Evolutionary conservation across 495 filamentous ascomycete genomes (phyloP).

Genomic region (Podospora pseudoanserina): DNA sequence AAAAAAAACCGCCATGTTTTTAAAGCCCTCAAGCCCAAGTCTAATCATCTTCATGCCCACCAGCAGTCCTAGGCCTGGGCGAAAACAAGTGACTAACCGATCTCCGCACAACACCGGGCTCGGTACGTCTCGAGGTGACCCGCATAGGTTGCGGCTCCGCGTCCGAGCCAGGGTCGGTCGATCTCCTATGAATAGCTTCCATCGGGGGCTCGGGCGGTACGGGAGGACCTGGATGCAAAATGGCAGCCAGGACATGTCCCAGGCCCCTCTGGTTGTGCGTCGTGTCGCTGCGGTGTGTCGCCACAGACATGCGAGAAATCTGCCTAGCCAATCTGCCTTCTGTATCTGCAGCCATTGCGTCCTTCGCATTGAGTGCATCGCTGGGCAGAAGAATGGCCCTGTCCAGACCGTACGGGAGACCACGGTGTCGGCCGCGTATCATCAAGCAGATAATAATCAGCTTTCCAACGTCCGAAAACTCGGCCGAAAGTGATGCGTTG

Average conservation of each 20-base stretch:
- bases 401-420: conserved; percentile 86
- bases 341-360: conserved; percentile 57
- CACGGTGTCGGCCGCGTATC: conserved; percentile 86
- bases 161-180: conserved; percentile 10
- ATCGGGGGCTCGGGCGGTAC: conserved; percentile 13
- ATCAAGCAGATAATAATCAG: conserved; percentile 92
- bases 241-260: conserved; percentile 27
- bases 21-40: conserved; percentile 1
- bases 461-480: conserved; percentile 80
- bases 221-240: conserved; percentile 40
- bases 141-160: conserved; percentile 16
- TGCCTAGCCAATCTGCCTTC: conserved; percentile 54
- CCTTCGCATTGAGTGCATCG: conserved; percentile 69
- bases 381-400: conserved; percentile 82
- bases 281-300: conserved; percentile 10
- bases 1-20: conserved; percentile 7
- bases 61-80: conserved; percentile 6
- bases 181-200: conserved; percentile 13
- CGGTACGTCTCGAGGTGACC: conserved; percentile 17
- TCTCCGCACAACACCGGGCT: conserved; percentile 10
- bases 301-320: conserved; percentile 50
- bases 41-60: background rate
- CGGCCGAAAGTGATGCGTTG: conserved; percentile 73
- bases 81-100: background rate
- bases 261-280: background rate